These are phyloP conservation scores for Globisporangium cystogenes DNA, from an alignment of 352 stramenopile species.

Conservation along the genomic window DNA sequence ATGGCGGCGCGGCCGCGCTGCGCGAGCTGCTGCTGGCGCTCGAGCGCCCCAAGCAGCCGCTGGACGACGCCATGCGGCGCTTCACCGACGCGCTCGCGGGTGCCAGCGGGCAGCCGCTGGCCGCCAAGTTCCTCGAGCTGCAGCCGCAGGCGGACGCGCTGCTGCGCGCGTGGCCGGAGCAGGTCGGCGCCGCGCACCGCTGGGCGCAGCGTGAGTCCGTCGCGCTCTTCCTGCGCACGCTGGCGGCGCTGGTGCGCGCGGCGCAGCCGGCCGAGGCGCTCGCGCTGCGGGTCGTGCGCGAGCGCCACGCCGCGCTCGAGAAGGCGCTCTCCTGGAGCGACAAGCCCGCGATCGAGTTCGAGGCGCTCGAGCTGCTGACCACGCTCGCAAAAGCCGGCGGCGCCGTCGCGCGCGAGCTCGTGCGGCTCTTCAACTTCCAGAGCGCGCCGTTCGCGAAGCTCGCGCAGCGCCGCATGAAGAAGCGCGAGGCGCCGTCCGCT, in stretches of 20 bases:
- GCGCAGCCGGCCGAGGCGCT: constrained; percentile 39
- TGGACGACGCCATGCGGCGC: constrained; percentile 40
- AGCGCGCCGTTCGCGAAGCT: constrained; percentile 57
- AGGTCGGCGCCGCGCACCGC: constrained; percentile 33
- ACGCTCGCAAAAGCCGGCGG: constrained; percentile 34
- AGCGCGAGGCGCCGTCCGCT: constrained; percentile 11
- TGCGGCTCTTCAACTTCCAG: constrained; percentile 80
- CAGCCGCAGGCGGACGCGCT: constrained; percentile 53
- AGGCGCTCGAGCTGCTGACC: constrained; percentile 56
- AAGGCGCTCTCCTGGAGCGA: constrained; percentile 83
- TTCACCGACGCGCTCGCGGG: constrained; percentile 27
- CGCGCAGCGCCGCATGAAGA: constrained; percentile 52
- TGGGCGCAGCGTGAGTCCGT: constrained; percentile 71
- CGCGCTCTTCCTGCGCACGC: constrained; percentile 54
- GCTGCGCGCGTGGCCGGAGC: constrained; percentile 60
- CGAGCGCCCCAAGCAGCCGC: constrained; percentile 51
- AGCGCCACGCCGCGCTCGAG: constrained; percentile 56
- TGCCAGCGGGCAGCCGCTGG: constrained; percentile 3
- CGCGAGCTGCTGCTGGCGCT: constrained; percentile 62
- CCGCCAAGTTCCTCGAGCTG: constrained; percentile 41
- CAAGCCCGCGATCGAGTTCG: constrained; percentile 75
- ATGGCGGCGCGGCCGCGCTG: constrained; percentile 21
- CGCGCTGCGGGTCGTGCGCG: constrained; percentile 59
- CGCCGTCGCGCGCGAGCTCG: constrained; percentile 50
- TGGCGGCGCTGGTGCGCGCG: constrained; percentile 34